A percentile compares a stretch with the other conserved stretches of the same genome.
Evolutionary conservation across 345 rosid species (phyloP).

Genomic region (Camelina hispida): DNA sequence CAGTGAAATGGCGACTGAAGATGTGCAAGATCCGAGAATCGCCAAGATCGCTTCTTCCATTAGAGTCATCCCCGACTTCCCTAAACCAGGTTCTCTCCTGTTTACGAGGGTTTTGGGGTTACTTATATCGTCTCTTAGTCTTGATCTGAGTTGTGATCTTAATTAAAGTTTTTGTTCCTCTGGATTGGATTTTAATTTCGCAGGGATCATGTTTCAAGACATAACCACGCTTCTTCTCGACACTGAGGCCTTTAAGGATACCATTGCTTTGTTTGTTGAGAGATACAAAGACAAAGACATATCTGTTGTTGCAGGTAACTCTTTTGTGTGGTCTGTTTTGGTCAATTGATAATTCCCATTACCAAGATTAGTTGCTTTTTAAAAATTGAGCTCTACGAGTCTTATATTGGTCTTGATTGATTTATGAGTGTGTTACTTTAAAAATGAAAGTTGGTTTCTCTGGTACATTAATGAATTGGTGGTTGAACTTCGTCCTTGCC

Average conservation of each 20-base stretch:
- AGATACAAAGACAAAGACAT: conserved; percentile 67
- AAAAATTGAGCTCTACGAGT: background rate
- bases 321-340: too few species aligned
- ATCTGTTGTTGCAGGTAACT: conserved; percentile 80
- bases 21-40: conserved; percentile 66
- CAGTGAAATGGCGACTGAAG: conserved; percentile 57
- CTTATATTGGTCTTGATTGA: background rate
- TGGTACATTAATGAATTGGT: conserved; percentile 10
- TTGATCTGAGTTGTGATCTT: conserved; percentile 23
- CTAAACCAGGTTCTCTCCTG: conserved; percentile 68
- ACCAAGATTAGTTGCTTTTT: too few species aligned
- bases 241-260: conserved; percentile 69
- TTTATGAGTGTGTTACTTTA: background rate
- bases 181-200: conserved; percentile 10
- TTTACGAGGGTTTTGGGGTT: background rate
- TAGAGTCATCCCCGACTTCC: conserved; percentile 91
- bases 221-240: conserved; percentile 85
- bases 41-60: conserved; percentile 66
- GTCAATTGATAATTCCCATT: too few species aligned
- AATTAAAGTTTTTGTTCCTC: background rate
- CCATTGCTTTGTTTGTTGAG: conserved; percentile 86
- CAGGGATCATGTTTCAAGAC: conserved; percentile 93
- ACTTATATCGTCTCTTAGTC: background rate
- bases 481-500: background rate
- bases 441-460: background rate